These are phyloP conservation scores for Citrus sp. DNA, from an alignment of 345 rosid genomes.

Conservation along the genomic window DNA sequence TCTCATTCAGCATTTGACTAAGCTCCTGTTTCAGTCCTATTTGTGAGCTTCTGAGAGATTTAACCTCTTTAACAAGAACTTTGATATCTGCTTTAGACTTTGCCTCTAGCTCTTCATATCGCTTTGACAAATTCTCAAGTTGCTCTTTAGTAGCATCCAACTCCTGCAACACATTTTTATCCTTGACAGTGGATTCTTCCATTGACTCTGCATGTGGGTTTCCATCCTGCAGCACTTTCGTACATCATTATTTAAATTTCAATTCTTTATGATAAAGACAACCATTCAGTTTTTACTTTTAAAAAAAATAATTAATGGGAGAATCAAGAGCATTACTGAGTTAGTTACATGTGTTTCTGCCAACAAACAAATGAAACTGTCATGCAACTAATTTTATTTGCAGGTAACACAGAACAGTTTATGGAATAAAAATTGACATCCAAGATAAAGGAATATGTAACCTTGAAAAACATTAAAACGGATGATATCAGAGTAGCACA, in stretches of 20 bases:
- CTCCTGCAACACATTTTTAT: conserved; percentile 47
- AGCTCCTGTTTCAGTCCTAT: conserved; percentile 65
- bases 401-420: not conserved
- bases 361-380: not conserved
- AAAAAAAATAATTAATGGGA: not conserved
- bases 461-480: not conserved
- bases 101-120: conserved; percentile 74
- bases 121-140: conserved; percentile 57
- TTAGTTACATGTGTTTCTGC: not conserved
- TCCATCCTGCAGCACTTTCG: conserved; percentile 50
- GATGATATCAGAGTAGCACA: not conserved
- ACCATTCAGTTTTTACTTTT: not conserved
- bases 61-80: conserved; percentile 93
- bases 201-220: conserved; percentile 34
- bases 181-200: conserved; percentile 34
- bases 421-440: not conserved
- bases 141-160: conserved; percentile 67
- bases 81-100: conserved; percentile 94
- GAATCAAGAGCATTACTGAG: not conserved
- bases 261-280: not conserved
- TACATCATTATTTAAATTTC: conserved; percentile 1
- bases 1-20: conserved; percentile 49
- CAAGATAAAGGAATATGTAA: not conserved
- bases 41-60: conserved; percentile 74
- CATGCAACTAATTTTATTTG: not conserved